phyloP scores from a whole-genome alignment of 345 rosid genomes.

The Odontarrhena argentea region DNA sequence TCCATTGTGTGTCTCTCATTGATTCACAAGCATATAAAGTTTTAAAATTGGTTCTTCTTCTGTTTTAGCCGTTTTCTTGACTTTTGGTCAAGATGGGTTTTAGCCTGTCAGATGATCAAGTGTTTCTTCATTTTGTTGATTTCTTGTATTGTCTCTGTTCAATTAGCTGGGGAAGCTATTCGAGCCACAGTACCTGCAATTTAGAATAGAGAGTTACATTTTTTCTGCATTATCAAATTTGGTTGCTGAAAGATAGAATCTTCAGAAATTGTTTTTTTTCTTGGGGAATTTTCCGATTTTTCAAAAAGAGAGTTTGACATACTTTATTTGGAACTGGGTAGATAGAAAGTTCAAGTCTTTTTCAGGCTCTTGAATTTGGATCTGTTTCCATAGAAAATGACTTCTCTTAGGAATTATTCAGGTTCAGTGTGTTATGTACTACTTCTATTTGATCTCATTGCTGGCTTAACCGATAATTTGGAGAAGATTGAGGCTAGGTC shows the following conservation, averaged over 20 bases:
- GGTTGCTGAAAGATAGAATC: conserved; percentile 1
- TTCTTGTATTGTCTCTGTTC: neutral
- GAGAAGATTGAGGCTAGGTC: neutral
- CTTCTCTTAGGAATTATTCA: conserved; percentile 9
- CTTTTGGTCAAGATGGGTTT: conserved; percentile 11
- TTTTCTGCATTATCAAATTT: conserved; percentile 10
- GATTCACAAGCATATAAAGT: conserved; percentile 1
- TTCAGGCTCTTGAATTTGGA: neutral
- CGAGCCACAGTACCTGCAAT: conserved; percentile 1
- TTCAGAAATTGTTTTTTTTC: neutral
- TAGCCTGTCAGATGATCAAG: neutral
- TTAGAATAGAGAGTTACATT: neutral
- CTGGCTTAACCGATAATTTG: neutral
- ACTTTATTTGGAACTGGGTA: conserved; percentile 1
- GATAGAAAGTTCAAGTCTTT: conserved; percentile 23
- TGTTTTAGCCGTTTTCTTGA: conserved; percentile 16
- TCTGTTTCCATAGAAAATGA: conserved; percentile 10
- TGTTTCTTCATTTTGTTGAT: neutral
- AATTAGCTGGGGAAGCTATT: neutral
- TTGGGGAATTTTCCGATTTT: neutral
- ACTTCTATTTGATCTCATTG: neutral
- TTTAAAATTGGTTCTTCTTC: neutral
- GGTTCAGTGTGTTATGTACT: neutral
- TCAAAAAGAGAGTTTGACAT: neutral
- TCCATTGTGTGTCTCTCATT: neutral